Evolutionary conservation across 2,329 filamentous ascomycete genomes (phyloP).

Genomic region (Colletotrichum lentis): DNA sequence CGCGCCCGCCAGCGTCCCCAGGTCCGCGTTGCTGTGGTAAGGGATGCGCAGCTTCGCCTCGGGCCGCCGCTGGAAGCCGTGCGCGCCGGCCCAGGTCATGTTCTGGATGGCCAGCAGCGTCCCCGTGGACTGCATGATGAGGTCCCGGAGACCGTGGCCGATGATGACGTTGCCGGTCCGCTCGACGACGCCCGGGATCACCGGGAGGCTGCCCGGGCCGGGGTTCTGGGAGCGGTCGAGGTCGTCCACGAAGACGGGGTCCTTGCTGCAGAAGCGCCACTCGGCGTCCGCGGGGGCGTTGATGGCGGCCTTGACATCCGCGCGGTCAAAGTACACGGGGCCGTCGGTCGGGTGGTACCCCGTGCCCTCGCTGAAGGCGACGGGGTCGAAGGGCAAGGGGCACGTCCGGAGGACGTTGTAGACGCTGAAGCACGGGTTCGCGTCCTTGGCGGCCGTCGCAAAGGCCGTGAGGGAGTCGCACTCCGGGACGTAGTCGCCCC

Average conservation of each 20-base stretch:
- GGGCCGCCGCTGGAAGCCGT: constrained; percentile 72
- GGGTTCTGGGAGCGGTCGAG: constrained; percentile 47
- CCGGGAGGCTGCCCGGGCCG: constrained; percentile 40
- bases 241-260: constrained; percentile 51
- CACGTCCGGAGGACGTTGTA: constrained; percentile 79
- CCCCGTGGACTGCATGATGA: constrained; percentile 72
- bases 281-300: constrained; percentile 62
- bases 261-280: constrained; percentile 54
- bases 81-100: constrained; percentile 78
- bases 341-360: constrained; percentile 70
- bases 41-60: constrained; percentile 73
- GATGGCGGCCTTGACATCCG: constrained; percentile 73
- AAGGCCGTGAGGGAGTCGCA: constrained; percentile 66
- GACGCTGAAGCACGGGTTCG: constrained; percentile 82
- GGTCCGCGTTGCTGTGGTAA: constrained; percentile 51
- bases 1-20: constrained; percentile 56
- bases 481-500: constrained; percentile 48
- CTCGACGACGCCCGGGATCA: constrained; percentile 73
- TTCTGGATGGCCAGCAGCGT: constrained; percentile 78
- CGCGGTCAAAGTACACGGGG: constrained; percentile 73
- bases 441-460: constrained; percentile 57
- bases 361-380: constrained; percentile 72
- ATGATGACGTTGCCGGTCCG: constrained; percentile 76
- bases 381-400: constrained; percentile 72
- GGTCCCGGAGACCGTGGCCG: constrained; percentile 75